phyloP scores from a whole-genome alignment of 345 rosid species.

The Psidium friedrichsthalianum region DNA sequence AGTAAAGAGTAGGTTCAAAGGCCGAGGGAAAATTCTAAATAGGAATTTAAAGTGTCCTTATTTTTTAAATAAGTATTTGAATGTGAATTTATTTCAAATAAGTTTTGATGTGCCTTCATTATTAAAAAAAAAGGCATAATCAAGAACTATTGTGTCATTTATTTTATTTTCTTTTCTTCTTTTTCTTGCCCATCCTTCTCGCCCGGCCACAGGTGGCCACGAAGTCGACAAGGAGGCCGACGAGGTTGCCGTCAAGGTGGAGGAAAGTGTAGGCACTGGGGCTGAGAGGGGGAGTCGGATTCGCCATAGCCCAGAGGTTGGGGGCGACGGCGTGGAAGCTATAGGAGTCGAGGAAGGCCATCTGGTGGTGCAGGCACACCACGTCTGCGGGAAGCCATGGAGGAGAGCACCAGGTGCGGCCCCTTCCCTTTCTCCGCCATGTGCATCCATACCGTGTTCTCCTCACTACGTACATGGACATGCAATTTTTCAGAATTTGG shows the following conservation, averaged over 20 bases:
- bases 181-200: too few species aligned
- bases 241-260: slow-evolving; percentile 22
- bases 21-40: background rate
- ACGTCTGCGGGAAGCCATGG: slow-evolving; percentile 80
- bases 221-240: too few species aligned
- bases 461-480: slow-evolving; percentile 6
- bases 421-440: background rate
- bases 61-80: too few species aligned
- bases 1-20: background rate
- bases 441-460: slow-evolving; percentile 65
- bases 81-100: too few species aligned
- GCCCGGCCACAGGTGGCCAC: too few species aligned
- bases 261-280: slow-evolving; percentile 34
- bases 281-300: slow-evolving; percentile 41
- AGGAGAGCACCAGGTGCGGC: slow-evolving; percentile 26
- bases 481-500: too few species aligned
- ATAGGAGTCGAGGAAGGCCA: slow-evolving; percentile 33
- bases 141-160: too few species aligned
- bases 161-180: too few species aligned
- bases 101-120: too few species aligned
- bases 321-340: slow-evolving; percentile 82
- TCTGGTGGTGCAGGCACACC: slow-evolving; percentile 87
- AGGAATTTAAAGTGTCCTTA: too few species aligned
- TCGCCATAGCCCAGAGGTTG: slow-evolving; percentile 75
- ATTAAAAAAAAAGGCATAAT: too few species aligned